Evolutionary conservation across 768 basidiomycete genomes (phyloP), one percentile per base, ranked within the genome.

Genomic region (Kwoniella botswanensis): DNA sequence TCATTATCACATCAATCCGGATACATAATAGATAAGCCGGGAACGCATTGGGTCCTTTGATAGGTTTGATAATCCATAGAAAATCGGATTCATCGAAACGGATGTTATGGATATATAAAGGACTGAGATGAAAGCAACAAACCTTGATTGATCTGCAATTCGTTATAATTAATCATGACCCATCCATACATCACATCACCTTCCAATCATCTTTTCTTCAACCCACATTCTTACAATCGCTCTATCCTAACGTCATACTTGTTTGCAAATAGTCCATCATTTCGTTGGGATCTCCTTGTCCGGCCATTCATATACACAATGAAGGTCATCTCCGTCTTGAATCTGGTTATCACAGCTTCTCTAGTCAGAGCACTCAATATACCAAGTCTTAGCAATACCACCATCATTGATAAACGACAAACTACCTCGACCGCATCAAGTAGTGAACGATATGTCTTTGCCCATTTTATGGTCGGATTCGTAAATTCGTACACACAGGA

Each of bases 401-500:
- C 29, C 22, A 6, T 15, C 12, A 6, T 35, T 2, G 57, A 58
- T 11, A 26, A 24, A 2, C 11, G 57, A 58, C 57, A 58, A n/a
- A 11, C 57, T 17, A 12, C 57, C 57, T 35, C 57, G 7, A n/a
- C 57, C 13, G 26, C 46, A 50, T 50, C 46, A 50, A 50, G 46
- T 21, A 56, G 26, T 21, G 61, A 62, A 24, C 61, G 61, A 62
- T 50, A 43, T 62, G 78, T 82, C 42, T 81, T 79, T 71, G 81
- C 81, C 13, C 81, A 82, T 57, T 82, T 82, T 65, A 82, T 82
- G 79, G 77, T 82, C 67, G 81, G 81, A 3, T 75, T 82, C 61
- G 81, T 82, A 10, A 75, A 74, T 4, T 65, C 74, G n/a, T 82
- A 82, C 62, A 62, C 50, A n/a, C 63, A 68, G 10, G 50, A 63